These are phyloP conservation scores for Camellia granthamiana DNA, from an alignment of 148 eudicot species.

Conservation along the genomic window DNA sequence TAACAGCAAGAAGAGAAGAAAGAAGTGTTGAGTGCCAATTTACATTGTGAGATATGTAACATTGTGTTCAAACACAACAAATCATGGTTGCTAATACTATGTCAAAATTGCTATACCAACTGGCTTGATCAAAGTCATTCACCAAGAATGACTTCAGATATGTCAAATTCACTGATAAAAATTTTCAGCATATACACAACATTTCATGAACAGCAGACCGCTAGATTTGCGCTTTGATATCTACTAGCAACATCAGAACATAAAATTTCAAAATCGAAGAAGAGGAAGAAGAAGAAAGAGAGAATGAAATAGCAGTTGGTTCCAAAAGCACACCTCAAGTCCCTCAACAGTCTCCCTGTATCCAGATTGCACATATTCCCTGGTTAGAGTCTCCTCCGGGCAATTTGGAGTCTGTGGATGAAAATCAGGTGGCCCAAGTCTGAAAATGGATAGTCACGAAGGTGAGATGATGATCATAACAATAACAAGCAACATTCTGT, in stretches of 20 bases:
- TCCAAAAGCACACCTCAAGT: slow-evolving; percentile 64
- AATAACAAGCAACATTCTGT: neutral
- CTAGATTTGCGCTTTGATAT: neutral
- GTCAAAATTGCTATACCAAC: neutral
- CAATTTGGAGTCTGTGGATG: slow-evolving; percentile 83
- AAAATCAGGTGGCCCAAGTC: slow-evolving; percentile 96
- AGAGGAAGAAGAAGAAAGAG: neutral
- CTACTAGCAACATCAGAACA: neutral
- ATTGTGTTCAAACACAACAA: neutral
- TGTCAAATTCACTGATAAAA: neutral
- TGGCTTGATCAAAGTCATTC: neutral
- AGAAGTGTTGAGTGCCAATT: neutral
- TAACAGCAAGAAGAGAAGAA: neutral
- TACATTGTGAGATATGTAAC: neutral
- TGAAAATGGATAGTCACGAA: slow-evolving; percentile 26
- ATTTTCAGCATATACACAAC: neutral
- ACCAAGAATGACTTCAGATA: neutral
- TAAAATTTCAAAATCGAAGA: neutral
- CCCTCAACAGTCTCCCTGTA: slow-evolving; percentile 98
- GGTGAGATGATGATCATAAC: neutral
- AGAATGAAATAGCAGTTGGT: slow-evolving; percentile 13
- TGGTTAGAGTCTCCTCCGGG: slow-evolving; percentile 92
- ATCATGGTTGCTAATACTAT: neutral
- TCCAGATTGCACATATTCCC: slow-evolving; percentile 83
- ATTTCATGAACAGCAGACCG: neutral